phyloP scores from a whole-genome alignment of 139 green algal genomes.

The Desmodesmus armatus region DNA sequence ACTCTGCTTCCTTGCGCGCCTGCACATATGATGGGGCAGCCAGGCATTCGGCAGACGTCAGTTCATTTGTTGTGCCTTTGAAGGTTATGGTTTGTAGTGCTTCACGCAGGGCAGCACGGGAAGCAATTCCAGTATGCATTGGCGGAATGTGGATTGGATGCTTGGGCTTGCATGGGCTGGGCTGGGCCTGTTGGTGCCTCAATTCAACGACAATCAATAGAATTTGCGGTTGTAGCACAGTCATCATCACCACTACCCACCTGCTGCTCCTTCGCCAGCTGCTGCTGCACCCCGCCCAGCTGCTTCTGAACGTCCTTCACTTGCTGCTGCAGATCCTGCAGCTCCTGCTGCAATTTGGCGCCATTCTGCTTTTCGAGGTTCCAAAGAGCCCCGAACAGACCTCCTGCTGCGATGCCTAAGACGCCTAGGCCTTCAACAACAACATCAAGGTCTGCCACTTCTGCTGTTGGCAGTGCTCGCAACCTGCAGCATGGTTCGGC shows the following conservation, averaged over 20 bases:
- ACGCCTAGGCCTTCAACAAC: slow-evolving; percentile 9
- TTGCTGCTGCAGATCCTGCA: not conserved
- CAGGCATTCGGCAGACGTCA: too few relatives aligned
- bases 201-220: too few relatives aligned
- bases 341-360: not conserved
- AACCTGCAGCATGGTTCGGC: not conserved
- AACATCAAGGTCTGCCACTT: not conserved
- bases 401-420: not conserved
- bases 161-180: too few relatives aligned
- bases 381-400: slow-evolving; percentile 7
- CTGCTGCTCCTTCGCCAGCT: slow-evolving; percentile 1
- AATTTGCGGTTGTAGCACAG: too few relatives aligned
- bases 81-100: too few relatives aligned
- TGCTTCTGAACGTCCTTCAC: not conserved
- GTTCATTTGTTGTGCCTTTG: too few relatives aligned
- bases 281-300: slow-evolving; percentile 10
- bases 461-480: not conserved
- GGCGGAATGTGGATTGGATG: too few relatives aligned
- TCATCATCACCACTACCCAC: too few relatives aligned
- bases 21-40: not conserved
- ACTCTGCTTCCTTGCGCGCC: slow-evolving; percentile 23
- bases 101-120: too few relatives aligned
- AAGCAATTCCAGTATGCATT: too few relatives aligned
- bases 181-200: too few relatives aligned
- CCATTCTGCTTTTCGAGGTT: slow-evolving; percentile 17